Base-by-base conservation (phyloP, 805 yeast genomes). In the Kregervanrija fluxuum region DNA sequence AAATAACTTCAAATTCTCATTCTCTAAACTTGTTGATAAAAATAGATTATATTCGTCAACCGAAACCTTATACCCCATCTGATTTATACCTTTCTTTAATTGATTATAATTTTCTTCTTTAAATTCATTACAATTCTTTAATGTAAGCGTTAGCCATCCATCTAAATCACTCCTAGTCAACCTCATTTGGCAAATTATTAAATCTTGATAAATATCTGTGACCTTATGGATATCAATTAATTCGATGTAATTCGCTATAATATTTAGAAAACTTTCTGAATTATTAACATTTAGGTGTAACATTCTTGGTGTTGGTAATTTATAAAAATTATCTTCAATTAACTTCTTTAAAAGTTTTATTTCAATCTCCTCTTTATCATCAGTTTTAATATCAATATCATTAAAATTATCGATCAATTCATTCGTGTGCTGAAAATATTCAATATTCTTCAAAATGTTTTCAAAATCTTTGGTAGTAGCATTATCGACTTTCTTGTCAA, bases 281-380 rank as follows among this genome's bases (percentile, higher is more conserved):
- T 53, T 52, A 16, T 51, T 52, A 14, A 53, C 42, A 35, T 48
- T 37, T 16, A 56, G 42, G 30, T 49, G 52, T 11, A 39, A 31
- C 5, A 52, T 46, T 38, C 57, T 49, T 11, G 59, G 58, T 35
- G 38, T 32, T 2, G 58, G 58, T 11, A 56, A 37, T 12, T 48
- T 32, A n/a, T 47, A 36, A 41, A 54, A 56, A 13, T 48, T 42
- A 12, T 43, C 46, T 22, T 22, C 28, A 22, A 22, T 22, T 22
- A 22, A 22, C 6, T 22, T 22, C 8, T 22, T 22, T 6, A 22
- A 22, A 22, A 22, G 28, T 22, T 22, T 22, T 22, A 22, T 22
- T 22, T 22, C 28, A 22, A 22, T 6, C 2, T 22, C 28, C 28
- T 22, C 28, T 6, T 22, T 22, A 22, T 2, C 8, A 5, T 22